A percentile compares a stretch with the other conserved stretches of the same genome.
phyloP scores from a whole-genome alignment of 1,139 yeast genomes.

The Debaryomycetaceae sp. region DNA sequence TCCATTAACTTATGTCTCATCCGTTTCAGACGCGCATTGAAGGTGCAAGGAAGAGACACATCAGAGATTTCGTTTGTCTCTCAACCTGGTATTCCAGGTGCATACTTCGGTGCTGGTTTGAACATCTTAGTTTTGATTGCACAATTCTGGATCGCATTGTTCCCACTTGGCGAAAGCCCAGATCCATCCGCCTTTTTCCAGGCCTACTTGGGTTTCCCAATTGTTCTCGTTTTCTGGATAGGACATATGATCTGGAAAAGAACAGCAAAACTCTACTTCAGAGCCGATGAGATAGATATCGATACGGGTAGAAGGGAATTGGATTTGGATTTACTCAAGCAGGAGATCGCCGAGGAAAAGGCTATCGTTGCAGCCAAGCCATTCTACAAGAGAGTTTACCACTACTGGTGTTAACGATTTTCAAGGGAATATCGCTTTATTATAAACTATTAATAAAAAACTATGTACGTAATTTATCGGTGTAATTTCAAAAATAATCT shows the following conservation, averaged over 20 bases:
- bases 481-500: neutral
- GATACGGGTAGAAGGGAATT: constrained; percentile 69
- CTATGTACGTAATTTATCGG: neutral
- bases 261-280: constrained; percentile 47
- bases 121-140: constrained; percentile 67
- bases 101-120: constrained; percentile 58
- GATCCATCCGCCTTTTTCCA: constrained; percentile 58
- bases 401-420: constrained; percentile 49
- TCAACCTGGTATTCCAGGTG: constrained; percentile 68
- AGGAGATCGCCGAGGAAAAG: constrained; percentile 63
- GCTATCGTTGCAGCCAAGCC: constrained; percentile 52
- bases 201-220: constrained; percentile 61
- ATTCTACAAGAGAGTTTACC: constrained; percentile 47
- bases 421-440: neutral
- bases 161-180: constrained; percentile 59
- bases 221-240: constrained; percentile 53
- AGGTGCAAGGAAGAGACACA: constrained; percentile 57
- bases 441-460: too few relatives aligned
- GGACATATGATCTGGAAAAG: constrained; percentile 56
- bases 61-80: constrained; percentile 70
- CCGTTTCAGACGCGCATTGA: constrained; percentile 75
- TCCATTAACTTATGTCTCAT: constrained; percentile 74
- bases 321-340: constrained; percentile 61
- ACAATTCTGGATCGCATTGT: constrained; percentile 77
- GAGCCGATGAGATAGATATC: constrained; percentile 55